Evolutionary conservation across 768 basidiomycete species (phyloP).

Genomic region (Phlegmacium glaucopus): DNA sequence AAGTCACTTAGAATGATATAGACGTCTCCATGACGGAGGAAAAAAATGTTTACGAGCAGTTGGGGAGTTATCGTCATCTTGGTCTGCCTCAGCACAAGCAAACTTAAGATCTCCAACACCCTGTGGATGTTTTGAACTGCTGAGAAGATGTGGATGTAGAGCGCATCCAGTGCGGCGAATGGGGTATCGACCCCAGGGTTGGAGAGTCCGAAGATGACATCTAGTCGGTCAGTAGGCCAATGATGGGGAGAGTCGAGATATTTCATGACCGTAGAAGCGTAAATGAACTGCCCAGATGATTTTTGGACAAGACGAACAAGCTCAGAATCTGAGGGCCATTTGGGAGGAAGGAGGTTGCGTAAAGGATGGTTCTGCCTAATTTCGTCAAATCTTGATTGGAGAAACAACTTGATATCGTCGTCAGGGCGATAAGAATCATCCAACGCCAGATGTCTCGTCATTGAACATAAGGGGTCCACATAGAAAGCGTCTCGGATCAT

Average conservation of each 20-base stretch:
- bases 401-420: too few species aligned
- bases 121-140: constrained; percentile 8
- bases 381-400: too few species aligned
- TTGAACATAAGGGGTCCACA: neutral
- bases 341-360: too few species aligned
- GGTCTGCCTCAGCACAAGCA: neutral
- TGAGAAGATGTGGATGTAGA: constrained; percentile 15
- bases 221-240: too few species aligned
- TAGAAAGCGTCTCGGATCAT: constrained; percentile 14
- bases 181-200: constrained; percentile 10
- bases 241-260: too few species aligned
- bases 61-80: neutral
- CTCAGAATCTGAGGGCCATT: too few species aligned
- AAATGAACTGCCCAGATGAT: too few species aligned
- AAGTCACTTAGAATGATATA: constrained; percentile 12
- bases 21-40: constrained; percentile 7
- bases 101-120: constrained; percentile 5
- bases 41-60: constrained; percentile 9
- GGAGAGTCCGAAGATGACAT: constrained; percentile 11
- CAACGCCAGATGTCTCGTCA: constrained; percentile 3
- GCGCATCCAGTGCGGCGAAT: constrained; percentile 11
- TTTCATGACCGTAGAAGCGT: too few species aligned
- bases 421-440: constrained; percentile 7
- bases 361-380: too few species aligned
- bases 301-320: too few species aligned